Conservation (phyloP, 768 basidiomycete genomes). For the Lyophyllum semitale region DNA sequence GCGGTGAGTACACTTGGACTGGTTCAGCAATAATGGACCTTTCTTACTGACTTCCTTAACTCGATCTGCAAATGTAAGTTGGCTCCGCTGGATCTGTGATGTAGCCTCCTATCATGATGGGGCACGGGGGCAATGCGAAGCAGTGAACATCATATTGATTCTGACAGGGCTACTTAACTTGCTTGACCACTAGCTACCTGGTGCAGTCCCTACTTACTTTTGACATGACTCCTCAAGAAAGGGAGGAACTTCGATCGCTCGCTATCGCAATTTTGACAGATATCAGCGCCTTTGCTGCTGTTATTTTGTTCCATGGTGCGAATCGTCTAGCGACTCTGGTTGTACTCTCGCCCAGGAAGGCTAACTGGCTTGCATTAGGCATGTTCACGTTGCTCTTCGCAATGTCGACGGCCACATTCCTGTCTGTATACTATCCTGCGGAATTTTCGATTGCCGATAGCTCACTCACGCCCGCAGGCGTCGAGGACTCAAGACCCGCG, state of each 20-base stretch:
- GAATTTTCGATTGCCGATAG: conserved; percentile 22
- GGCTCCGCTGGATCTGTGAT: too few relatives aligned
- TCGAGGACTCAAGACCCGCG: conserved; percentile 7
- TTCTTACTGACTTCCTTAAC: too few relatives aligned
- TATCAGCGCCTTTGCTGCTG: not conserved
- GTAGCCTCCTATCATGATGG: too few relatives aligned
- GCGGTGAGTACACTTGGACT: too few relatives aligned
- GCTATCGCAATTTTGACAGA: not conserved
- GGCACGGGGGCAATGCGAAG: too few relatives aligned
- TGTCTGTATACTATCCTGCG: conserved; percentile 17
- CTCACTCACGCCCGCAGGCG: not conserved
- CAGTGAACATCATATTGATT: too few relatives aligned
- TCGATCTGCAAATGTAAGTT: too few relatives aligned
- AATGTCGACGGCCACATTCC: conserved; percentile 37
- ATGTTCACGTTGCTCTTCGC: conserved; percentile 14
- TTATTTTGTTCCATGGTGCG: not conserved
- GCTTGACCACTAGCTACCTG: too few relatives aligned
- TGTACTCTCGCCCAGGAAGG: too few relatives aligned
- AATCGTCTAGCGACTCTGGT: not conserved
- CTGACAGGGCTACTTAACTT: too few relatives aligned
- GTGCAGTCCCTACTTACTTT: too few relatives aligned
- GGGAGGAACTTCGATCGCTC: not conserved
- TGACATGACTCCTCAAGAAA: not conserved
- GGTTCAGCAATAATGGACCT: too few relatives aligned
- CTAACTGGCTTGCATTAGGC: not conserved